Evolutionary conservation across 805 yeast species (phyloP).

Genomic region (Hanseniaspora valbyensis): DNA sequence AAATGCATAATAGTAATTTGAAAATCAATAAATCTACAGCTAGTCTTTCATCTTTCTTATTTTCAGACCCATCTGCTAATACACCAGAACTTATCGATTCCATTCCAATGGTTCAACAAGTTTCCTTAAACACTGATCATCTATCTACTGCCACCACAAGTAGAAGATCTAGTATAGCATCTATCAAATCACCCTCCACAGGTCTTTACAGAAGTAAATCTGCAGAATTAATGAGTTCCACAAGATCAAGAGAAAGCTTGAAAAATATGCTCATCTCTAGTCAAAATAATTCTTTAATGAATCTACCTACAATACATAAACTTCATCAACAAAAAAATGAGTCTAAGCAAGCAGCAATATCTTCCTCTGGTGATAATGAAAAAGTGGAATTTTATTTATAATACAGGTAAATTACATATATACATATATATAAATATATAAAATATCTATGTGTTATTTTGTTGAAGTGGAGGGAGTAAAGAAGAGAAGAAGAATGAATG

Average conservation of each 20-base stretch:
- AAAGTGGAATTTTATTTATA: constrained; percentile 7
- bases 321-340: neutral
- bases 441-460: too few relatives aligned
- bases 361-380: neutral
- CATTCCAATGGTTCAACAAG: neutral
- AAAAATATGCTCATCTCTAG: neutral
- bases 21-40: constrained; percentile 12
- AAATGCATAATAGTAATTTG: neutral
- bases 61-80: neutral
- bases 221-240: neutral
- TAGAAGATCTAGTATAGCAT: neutral
- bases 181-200: neutral
- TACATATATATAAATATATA: too few relatives aligned
- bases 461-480: too few relatives aligned
- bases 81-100: constrained; percentile 1
- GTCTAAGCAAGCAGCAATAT: too few relatives aligned
- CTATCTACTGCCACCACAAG: neutral
- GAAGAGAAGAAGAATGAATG: too few relatives aligned
- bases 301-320: neutral
- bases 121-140: neutral
- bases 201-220: constrained; percentile 13
- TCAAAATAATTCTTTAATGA: neutral
- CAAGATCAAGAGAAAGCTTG: constrained; percentile 2
- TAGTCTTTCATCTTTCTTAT: constrained; percentile 1
- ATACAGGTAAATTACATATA: neutral